Percentiles rank a stretch among this genome's conserved stretches.
Evolutionary conservation across 2,329 filamentous ascomycete species (phyloP).

Genomic region (Fusarium clavum): DNA sequence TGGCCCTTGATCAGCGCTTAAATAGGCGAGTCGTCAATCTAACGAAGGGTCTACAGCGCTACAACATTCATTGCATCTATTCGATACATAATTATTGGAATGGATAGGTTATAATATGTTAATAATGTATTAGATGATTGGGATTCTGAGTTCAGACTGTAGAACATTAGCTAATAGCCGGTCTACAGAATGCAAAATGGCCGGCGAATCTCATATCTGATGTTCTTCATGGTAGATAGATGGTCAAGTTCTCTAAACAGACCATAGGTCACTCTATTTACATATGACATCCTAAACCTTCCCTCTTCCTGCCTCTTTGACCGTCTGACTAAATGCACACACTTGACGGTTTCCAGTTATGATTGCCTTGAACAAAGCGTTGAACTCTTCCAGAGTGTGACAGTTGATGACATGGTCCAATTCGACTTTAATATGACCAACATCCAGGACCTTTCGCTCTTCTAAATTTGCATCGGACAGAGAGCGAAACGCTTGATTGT

Average conservation of each 20-base stretch:
- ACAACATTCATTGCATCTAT: background rate
- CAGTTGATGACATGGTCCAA: background rate
- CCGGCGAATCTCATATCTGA: background rate
- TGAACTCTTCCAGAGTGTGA: background rate
- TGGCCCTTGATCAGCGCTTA: conserved; percentile 16
- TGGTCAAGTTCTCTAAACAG: background rate
- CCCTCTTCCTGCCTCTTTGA: background rate
- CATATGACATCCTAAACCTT: background rate
- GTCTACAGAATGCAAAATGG: background rate
- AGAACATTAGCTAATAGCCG: too few relatives aligned
- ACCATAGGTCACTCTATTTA: background rate
- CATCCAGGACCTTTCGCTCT: background rate
- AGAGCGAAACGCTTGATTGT: background rate
- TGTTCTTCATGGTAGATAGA: background rate
- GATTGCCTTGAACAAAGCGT: background rate
- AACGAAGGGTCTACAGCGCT: background rate
- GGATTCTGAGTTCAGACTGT: background rate
- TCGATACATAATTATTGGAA: background rate
- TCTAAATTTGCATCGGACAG: background rate
- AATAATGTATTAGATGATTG: background rate
- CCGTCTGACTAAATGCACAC: background rate
- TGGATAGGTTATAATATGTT: background rate
- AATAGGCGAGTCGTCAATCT: background rate
- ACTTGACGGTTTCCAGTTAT: background rate
- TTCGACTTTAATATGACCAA: background rate